Evolutionary conservation across 2,329 filamentous ascomycete genomes (phyloP).

Genomic region (Diaporthe batatas): DNA sequence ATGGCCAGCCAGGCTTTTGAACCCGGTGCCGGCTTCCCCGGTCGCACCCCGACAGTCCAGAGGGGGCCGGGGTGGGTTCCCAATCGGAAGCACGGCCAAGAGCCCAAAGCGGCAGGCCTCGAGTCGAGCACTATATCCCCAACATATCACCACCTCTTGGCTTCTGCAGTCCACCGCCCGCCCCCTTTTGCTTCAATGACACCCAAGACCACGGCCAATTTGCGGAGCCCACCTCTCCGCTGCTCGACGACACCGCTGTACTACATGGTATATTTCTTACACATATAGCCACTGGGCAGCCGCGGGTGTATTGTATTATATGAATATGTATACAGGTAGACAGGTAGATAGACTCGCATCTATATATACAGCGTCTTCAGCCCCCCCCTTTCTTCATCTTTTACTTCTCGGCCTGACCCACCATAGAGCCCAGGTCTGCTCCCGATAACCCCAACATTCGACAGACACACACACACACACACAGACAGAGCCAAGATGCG

Average conservation of each 20-base stretch:
- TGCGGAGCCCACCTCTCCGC: conserved; percentile 22
- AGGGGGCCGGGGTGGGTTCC: too few relatives aligned
- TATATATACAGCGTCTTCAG: background rate
- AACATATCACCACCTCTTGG: conserved; percentile 17
- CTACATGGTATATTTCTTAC: background rate
- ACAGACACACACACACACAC: too few relatives aligned
- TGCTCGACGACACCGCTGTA: conserved; percentile 14
- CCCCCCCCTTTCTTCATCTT: too few relatives aligned
- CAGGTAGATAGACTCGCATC: too few relatives aligned
- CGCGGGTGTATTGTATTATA: too few relatives aligned
- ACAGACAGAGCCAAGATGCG: conserved; percentile 51
- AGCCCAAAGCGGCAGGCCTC: conserved; percentile 17
- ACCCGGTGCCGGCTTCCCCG: conserved; percentile 27
- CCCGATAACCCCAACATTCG: too few relatives aligned
- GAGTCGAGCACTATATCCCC: conserved; percentile 11
- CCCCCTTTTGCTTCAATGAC: conserved; percentile 10
- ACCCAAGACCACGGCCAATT: background rate
- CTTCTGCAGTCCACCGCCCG: background rate
- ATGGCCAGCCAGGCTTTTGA: too few relatives aligned
- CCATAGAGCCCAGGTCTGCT: background rate
- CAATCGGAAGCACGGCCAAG: conserved; percentile 10
- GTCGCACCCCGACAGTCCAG: too few relatives aligned
- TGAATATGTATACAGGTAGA: background rate
- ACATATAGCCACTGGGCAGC: background rate
- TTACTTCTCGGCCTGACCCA: background rate